Evolutionary conservation across 2,329 filamentous ascomycete genomes (phyloP), one percentile per base, ranked within the genome.

Genomic region (Phialophora tarda): DNA sequence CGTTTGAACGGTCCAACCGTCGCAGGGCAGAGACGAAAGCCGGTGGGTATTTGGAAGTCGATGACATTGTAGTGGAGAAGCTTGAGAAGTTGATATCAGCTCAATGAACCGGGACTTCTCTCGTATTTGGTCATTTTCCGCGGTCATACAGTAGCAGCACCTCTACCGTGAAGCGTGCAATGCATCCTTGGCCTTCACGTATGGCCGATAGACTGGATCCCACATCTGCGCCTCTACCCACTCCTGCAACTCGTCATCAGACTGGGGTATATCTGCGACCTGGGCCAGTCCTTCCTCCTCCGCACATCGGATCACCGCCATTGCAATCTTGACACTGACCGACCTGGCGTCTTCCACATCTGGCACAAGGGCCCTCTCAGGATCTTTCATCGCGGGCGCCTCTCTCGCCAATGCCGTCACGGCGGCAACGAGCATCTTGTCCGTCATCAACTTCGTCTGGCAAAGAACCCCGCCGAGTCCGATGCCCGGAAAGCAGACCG

Each of bases 401-500:
- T 90, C 82, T 3, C 84, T 84, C 0, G 91, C 89, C 0, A 96
- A 85, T 2, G 88, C 90, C 73, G 89, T 85, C 2, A 91, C 88
- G 0, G 92, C 93, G 0, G 91, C 90, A 0, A 96, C 90, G 12
- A 96, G 86, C 87, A 96, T 93, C 69, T 86, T 85, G 68, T 93
- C 88, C 0, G 89, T 90, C 30, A 96, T 78, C 0, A 88, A 82
- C 12, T 81, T 83, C 2, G 89, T 83, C 14, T 91, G 87, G 28
- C 84, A 88, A 1, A 96, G 84, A 0, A 97, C 86, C 7, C 86
- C 86, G 11, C 92, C 93, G 0, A 96, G 87, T 0, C 92, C 92
- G 65, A 96, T 94, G 0, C 92, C 92, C 0, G 92, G 92, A 77
- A 96, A 96, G 17, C 90, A 90, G 38, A 91, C 91, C 0, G 88